These are phyloP conservation scores for Aspergillus amoenus DNA, from an alignment of 2,329 filamentous ascomycete species.

Conservation along the genomic window DNA sequence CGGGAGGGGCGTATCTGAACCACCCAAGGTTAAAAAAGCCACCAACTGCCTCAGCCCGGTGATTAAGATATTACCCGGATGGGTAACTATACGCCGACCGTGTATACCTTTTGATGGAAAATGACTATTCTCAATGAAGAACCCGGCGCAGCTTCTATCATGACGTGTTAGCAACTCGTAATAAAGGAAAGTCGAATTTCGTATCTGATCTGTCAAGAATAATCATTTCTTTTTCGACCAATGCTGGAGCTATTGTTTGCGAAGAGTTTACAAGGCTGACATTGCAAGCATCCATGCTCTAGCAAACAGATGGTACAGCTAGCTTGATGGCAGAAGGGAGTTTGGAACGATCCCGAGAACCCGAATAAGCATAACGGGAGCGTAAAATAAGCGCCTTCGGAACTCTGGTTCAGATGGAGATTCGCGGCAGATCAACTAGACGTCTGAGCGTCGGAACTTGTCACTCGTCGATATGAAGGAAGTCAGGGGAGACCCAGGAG, in stretches of 20 bases:
- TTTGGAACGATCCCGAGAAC: slow-evolving; percentile 13
- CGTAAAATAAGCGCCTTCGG: slow-evolving; percentile 20
- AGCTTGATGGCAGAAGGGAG: neutral
- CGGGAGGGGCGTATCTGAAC: too few species aligned
- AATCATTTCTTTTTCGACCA: too few species aligned
- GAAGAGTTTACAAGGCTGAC: too few species aligned
- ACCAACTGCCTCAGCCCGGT: too few species aligned
- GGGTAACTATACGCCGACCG: neutral
- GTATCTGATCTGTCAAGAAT: too few species aligned
- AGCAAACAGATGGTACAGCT: too few species aligned
- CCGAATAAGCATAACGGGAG: slow-evolving; percentile 28
- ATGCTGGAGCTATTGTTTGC: too few species aligned
- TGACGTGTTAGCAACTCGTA: too few species aligned
- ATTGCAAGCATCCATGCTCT: too few species aligned
- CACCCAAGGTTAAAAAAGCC: too few species aligned
- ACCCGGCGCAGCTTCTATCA: neutral
- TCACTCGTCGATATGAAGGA: neutral
- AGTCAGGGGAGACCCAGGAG: neutral
- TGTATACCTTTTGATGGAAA: neutral
- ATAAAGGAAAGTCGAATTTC: too few species aligned
- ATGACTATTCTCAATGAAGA: slow-evolving; percentile 1
- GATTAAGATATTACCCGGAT: too few species aligned
- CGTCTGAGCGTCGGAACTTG: neutral
- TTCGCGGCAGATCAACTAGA: slow-evolving; percentile 19
- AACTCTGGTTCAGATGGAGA: slow-evolving; percentile 27